Evolutionary conservation across 148 eudicot genomes (phyloP).

Genomic region (Euryodendron excelsum): DNA sequence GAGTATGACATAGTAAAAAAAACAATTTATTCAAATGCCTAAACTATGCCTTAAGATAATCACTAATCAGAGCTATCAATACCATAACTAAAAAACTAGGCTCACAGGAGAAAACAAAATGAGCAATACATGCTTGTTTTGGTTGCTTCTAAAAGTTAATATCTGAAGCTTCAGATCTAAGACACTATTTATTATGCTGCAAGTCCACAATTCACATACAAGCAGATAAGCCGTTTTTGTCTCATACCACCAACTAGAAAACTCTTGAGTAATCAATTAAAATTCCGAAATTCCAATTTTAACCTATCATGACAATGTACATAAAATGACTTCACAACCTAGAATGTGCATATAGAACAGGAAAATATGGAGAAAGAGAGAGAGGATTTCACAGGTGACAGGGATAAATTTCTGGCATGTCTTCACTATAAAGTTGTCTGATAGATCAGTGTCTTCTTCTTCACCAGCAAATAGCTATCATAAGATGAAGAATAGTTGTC

Average conservation of each 20-base stretch:
- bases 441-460: conserved; percentile 83
- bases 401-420: conserved; percentile 94
- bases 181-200: neutral
- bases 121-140: no score
- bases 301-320: neutral
- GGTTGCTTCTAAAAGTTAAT: no score
- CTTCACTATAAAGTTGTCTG: conserved; percentile 86
- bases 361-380: conserved; percentile 20
- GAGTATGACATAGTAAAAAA: no score
- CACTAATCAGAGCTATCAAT: no score
- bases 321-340: neutral
- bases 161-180: neutral
- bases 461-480: conserved; percentile 53
- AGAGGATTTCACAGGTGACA: conserved; percentile 63
- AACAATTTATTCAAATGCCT: no score
- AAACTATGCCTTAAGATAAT: no score
- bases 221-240: neutral
- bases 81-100: no score
- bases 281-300: conserved; percentile 6
- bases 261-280: neutral
- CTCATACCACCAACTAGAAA: neutral
- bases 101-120: no score
- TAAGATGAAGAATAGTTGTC: conserved; percentile 3
- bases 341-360: neutral
- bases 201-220: neutral